Evolutionary conservation across 139 green algal genomes (phyloP), one percentile per base, ranked within the genome.

Genomic region (Chlamydomonas schloesseri): DNA sequence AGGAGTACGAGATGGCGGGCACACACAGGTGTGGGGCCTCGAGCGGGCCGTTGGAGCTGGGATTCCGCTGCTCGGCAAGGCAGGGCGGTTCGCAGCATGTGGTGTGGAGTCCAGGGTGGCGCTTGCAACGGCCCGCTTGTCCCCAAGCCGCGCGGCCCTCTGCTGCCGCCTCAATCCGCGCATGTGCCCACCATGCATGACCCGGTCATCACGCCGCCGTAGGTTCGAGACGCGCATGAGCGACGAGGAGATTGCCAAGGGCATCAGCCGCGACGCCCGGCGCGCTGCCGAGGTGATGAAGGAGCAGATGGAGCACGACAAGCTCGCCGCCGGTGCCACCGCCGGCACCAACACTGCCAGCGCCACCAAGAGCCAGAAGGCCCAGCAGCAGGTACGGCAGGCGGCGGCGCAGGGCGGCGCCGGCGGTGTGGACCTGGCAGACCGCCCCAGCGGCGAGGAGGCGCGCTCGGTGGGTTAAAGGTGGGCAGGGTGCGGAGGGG

Each of bases 161-260:
- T n/a, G n/a, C n/a, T n/a, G n/a, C n/a, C n/a, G n/a, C n/a, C n/a
- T n/a, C n/a, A n/a, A n/a, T n/a, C n/a, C n/a, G n/a, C n/a, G n/a
- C n/a, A n/a, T n/a, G n/a, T n/a, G n/a, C n/a, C n/a, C n/a, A n/a
- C n/a, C n/a, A n/a, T n/a, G n/a, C n/a, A n/a, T n/a, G n/a, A n/a
- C n/a, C n/a, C n/a, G n/a, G n/a, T n/a, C n/a, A n/a, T n/a, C n/a
- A n/a, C n/a, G n/a, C n/a, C n/a, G n/a, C n/a, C n/a, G n/a, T n/a
- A 87, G 81, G 33, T 80, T 80, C 50, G 81, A 87, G 81, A 87
- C 81, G 15, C 81, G 81, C 69, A 87, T 87, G 81, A 87, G 69
- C 69, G 81, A 87, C 69, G 81, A 87, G 81, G 81, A 78, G 36
- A 87, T 87, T 18, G 55, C 58, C 24, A 34, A 79, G 23, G 81